Evolutionary conservation across 805 yeast species (phyloP).

Genomic region (Yueomyces sp.): DNA sequence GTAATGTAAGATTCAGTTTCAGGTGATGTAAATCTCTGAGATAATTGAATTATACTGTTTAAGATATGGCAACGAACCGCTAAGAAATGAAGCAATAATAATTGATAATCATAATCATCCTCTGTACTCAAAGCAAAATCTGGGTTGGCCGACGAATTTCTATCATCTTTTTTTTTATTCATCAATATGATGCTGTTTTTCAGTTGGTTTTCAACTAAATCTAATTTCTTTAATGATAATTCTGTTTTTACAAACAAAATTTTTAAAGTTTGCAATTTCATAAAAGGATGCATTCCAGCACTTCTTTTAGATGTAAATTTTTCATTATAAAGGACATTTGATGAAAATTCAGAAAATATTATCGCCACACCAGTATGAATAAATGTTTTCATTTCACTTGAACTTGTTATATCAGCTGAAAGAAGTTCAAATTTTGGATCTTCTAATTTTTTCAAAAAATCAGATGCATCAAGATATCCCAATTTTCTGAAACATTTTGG

Average conservation of each 20-base stretch:
- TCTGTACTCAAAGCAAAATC: neutral
- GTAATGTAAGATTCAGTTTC: neutral
- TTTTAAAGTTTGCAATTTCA: constrained; percentile 7
- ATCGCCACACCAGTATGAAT: neutral
- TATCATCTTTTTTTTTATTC: neutral
- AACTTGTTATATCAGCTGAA: neutral
- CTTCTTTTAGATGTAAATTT: constrained; percentile 17
- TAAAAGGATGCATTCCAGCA: constrained; percentile 10
- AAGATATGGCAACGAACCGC: neutral
- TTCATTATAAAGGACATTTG: constrained; percentile 13
- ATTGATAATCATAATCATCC: neutral
- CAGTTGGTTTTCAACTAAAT: constrained; percentile 13
- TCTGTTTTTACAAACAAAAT: constrained; percentile 10
- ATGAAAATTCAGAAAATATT: constrained; percentile 10
- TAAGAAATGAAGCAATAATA: neutral
- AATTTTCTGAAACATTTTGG: constrained; percentile 14
- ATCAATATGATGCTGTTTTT: constrained; percentile 9
- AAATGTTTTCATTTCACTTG: neutral
- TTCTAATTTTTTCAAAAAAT: constrained; percentile 8
- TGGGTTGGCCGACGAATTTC: neutral
- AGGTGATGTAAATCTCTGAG: neutral
- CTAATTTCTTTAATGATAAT: constrained; percentile 4
- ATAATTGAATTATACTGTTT: neutral
- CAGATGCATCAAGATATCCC: constrained; percentile 12
- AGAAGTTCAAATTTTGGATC: constrained; percentile 1